phyloP scores from a whole-genome alignment of 2,329 filamentous ascomycete species.

The Graphilbum sp. region DNA sequence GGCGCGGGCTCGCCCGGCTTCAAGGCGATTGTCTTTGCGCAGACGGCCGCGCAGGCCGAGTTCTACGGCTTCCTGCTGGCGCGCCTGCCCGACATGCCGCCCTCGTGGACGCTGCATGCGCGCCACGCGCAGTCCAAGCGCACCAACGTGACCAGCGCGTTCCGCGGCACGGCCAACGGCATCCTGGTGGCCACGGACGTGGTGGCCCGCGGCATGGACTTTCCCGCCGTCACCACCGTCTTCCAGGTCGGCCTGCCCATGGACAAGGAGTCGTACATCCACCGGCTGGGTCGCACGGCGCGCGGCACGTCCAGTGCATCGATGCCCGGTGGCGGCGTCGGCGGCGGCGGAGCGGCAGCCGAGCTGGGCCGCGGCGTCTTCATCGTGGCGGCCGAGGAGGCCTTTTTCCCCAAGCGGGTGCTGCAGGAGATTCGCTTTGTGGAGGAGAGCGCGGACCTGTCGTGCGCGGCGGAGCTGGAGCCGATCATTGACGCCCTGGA shows the following conservation, averaged over 20 bases:
- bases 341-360: constrained; percentile 37
- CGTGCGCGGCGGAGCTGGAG: constrained; percentile 20
- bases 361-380: constrained; percentile 44
- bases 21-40: constrained; percentile 75
- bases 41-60: constrained; percentile 36
- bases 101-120: constrained; percentile 30
- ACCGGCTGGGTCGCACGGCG: constrained; percentile 50
- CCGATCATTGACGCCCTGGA: constrained; percentile 26
- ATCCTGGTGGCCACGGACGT: constrained; percentile 56
- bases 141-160: constrained; percentile 43
- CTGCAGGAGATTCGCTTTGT: constrained; percentile 38
- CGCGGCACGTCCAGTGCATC: no score
- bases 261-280: constrained; percentile 48
- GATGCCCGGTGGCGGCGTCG: constrained; percentile 38
- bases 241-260: constrained; percentile 45
- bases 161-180: constrained; percentile 30
- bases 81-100: constrained; percentile 22
- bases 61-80: constrained; percentile 31
- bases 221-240: constrained; percentile 51
- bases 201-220: constrained; percentile 57
- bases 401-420: constrained; percentile 30
- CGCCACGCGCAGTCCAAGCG: constrained; percentile 33
- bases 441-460: constrained; percentile 27
- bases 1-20: constrained; percentile 31
- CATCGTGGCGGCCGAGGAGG: constrained; percentile 35